Percentiles rank a stretch among this genome's conserved stretches.
phyloP scores from a whole-genome alignment of 2,329 filamentous ascomycete genomes.

The Hymenoscyphus linearis region DNA sequence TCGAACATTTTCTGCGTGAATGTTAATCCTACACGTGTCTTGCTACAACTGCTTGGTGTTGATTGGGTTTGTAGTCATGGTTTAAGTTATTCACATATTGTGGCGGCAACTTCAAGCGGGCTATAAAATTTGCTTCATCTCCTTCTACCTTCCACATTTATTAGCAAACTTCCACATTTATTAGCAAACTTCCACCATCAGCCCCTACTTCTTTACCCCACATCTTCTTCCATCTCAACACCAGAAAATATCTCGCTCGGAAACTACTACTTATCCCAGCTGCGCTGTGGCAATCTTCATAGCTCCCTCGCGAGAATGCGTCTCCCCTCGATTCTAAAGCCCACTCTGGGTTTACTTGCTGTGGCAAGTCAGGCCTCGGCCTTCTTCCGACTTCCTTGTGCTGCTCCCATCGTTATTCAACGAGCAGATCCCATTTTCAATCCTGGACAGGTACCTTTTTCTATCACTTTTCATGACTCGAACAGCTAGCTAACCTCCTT shows the following conservation, averaged over 20 bases:
- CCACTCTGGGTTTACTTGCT: neutral
- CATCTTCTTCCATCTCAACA: neutral
- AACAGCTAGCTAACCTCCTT: too few species aligned
- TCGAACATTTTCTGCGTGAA: neutral
- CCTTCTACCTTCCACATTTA: neutral
- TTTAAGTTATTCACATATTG: neutral
- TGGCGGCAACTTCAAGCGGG: neutral
- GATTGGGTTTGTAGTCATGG: neutral
- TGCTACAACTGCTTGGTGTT: neutral
- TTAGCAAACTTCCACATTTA: neutral
- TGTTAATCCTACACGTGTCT: neutral
- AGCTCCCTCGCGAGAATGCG: neutral
- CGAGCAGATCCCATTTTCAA: conserved; percentile 55
- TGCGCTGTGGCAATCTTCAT: neutral
- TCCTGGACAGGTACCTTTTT: conserved; percentile 40
- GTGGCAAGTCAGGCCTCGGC: conserved; percentile 29
- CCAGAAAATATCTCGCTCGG: neutral
- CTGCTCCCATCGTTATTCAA: conserved; percentile 37
- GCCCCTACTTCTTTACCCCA: neutral
- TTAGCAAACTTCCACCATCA: neutral
- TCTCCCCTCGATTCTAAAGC: neutral
- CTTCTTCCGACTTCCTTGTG: conserved; percentile 43
- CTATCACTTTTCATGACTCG: too few species aligned
- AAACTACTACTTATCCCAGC: neutral
- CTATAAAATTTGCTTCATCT: neutral